Evolutionary conservation across 768 basidiomycete genomes (phyloP).

Genomic region (Phallus indusiatus): DNA sequence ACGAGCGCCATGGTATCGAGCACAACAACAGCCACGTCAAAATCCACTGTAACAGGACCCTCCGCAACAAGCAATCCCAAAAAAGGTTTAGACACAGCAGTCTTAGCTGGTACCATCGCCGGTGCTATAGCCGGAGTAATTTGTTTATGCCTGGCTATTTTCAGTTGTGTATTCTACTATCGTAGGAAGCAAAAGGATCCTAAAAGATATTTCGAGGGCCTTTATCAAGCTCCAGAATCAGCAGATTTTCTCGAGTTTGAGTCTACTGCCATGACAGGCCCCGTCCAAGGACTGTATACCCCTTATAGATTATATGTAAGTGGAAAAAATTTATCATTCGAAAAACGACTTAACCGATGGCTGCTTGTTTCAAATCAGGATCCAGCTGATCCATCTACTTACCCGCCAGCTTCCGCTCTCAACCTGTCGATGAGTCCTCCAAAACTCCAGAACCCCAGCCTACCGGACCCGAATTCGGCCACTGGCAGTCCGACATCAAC

Average conservation of each 20-base stretch:
- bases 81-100: background rate
- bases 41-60: background rate
- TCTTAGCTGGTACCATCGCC: background rate
- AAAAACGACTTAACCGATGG: background rate
- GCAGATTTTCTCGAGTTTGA: background rate
- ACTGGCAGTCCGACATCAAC: background rate
- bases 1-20: background rate
- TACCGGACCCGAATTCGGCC: background rate
- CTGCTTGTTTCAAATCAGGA: background rate
- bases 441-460: background rate
- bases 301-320: background rate
- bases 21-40: background rate
- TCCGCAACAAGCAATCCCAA: background rate
- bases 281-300: background rate
- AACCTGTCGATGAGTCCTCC: background rate
- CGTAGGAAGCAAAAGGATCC: background rate
- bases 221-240: background rate
- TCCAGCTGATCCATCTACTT: background rate
- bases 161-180: background rate
- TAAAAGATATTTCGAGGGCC: background rate
- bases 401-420: background rate
- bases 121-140: background rate
- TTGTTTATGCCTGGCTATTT: background rate
- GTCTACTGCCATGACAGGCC: background rate
- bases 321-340: background rate